Conservation (phyloP, 2,329 filamentous ascomycete genomes). For the Colletotrichum gigasporum region DNA sequence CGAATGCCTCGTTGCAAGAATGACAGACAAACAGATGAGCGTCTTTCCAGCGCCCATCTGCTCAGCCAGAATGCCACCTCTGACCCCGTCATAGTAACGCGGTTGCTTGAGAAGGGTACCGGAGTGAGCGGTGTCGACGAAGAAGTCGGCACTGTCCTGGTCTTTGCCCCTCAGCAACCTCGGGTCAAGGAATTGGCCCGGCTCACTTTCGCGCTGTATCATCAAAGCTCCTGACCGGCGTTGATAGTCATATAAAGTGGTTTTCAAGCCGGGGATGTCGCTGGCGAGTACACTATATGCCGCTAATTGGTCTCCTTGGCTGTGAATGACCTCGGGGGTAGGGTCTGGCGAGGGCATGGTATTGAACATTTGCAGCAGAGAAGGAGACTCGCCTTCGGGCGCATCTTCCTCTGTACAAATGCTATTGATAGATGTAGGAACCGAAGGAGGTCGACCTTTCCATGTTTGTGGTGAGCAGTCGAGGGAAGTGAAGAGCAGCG, state of each 20-base stretch:
- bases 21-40: constrained; percentile 80
- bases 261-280: constrained; percentile 62
- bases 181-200: constrained; percentile 75
- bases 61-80: constrained; percentile 82
- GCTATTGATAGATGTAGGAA: neutral
- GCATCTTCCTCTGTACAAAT: constrained; percentile 45
- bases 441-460: constrained; percentile 50
- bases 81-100: constrained; percentile 75
- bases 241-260: constrained; percentile 78
- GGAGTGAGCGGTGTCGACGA: constrained; percentile 73
- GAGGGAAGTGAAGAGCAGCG: constrained; percentile 58
- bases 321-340: constrained; percentile 54
- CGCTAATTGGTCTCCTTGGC: constrained; percentile 60
- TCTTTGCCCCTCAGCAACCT: constrained; percentile 70
- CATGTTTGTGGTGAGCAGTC: constrained; percentile 67
- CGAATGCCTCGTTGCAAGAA: constrained; percentile 79
- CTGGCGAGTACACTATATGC: constrained; percentile 66
- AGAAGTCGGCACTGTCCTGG: constrained; percentile 72
- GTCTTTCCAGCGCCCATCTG: constrained; percentile 90
- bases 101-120: constrained; percentile 72
- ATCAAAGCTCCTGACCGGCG: constrained; percentile 82
- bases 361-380: constrained; percentile 79
- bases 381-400: constrained; percentile 50
- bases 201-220: constrained; percentile 80
- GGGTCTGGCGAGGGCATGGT: constrained; percentile 75